Evolutionary conservation across 2,329 filamentous ascomycete genomes (phyloP), one percentile per base, ranked within the genome.

Genomic region (Neofusicoccum ribis): DNA sequence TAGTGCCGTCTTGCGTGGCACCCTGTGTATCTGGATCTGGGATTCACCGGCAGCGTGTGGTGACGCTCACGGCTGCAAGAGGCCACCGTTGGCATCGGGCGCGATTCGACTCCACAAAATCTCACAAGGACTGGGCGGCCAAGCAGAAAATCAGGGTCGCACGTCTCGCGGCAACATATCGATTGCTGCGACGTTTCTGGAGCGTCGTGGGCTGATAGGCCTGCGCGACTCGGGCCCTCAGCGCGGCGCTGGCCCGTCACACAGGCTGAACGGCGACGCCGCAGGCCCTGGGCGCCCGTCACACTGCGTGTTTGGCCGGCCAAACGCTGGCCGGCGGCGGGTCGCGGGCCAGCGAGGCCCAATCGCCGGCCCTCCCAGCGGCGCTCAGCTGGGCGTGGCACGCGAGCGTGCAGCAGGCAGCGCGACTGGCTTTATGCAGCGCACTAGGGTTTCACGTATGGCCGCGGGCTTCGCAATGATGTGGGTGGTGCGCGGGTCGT

Each of bases 381-480:
- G 34, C 31, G 47, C 61, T 54, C 50, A 44, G 47, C 47, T 51
- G 34, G 41, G 60, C 9, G 60, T 63, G 60, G 49, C 36, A 63
- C 60, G 44, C 37, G 31, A 50, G 61, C 61, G 47, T 17, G 61
- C 51, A 64, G 61, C 49, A 17, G 12, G 36, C 36, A 60, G 56
- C 37, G 54, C 41, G 63, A 49, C 44, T 63, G 46, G 49, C 52
- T 59, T 67, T 67, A 66, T 67, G 66, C 66, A 66, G 51, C 36
- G 50, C 56, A 44, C 66, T 67, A 67, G 63, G 56, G 66, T 67
- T 66, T 67, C 66, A 67, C 59, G 47, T 65, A 60, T 34, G 56
- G 56, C 41, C 56, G 56, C 56, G 56, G 56, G 56, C 56, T 60
- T 60, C 56, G 56, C 56, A 46, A 59, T 63, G 59, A 50, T 50